phyloP scores from a whole-genome alignment of 1,284 basidiomycete genomes.

The Heterobasidion occidentale region DNA sequence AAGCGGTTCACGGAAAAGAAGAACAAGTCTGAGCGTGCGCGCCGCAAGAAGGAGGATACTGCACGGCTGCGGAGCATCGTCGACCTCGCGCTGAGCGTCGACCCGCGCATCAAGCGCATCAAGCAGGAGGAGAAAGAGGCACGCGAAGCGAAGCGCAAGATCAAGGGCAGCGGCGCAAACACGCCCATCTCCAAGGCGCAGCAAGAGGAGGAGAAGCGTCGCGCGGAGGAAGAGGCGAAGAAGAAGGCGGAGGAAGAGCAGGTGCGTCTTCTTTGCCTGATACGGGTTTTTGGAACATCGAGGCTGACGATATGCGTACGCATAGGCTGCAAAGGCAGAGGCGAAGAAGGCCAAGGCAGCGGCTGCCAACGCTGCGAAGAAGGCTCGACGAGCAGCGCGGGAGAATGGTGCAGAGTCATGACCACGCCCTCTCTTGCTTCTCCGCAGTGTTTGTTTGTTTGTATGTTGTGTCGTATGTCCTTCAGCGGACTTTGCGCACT shows the following conservation, averaged over 20 bases:
- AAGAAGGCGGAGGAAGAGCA: slow-evolving; percentile 63
- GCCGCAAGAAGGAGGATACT: slow-evolving; percentile 97
- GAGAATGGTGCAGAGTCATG: slow-evolving; percentile 14
- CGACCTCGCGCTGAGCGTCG: slow-evolving; percentile 78
- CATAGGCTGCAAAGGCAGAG: slow-evolving; percentile 61
- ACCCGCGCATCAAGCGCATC: slow-evolving; percentile 97
- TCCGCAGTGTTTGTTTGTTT: not conserved
- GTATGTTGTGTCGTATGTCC: too few species aligned
- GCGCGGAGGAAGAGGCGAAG: slow-evolving; percentile 63
- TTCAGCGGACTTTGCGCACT: too few species aligned
- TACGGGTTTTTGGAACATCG: not conserved
- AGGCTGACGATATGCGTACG: not conserved
- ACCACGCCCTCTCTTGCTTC: too few species aligned
- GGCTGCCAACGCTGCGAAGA: slow-evolving; percentile 89
- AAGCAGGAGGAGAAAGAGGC: slow-evolving; percentile 96
- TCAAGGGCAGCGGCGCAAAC: slow-evolving; percentile 27
- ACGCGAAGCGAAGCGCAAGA: slow-evolving; percentile 88
- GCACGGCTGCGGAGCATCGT: slow-evolving; percentile 85
- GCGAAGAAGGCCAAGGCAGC: slow-evolving; percentile 82
- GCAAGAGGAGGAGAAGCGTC: slow-evolving; percentile 70
- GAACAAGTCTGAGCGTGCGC: slow-evolving; percentile 95
- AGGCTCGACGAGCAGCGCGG: slow-evolving; percentile 68
- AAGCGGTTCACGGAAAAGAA: slow-evolving; percentile 99
- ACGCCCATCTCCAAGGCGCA: slow-evolving; percentile 49
- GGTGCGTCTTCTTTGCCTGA: slow-evolving; percentile 23